Percentiles rank a stretch among this genome's conserved stretches.
phyloP scores from a whole-genome alignment of 345 rosid genomes.

The Limnanthes douglasii region DNA sequence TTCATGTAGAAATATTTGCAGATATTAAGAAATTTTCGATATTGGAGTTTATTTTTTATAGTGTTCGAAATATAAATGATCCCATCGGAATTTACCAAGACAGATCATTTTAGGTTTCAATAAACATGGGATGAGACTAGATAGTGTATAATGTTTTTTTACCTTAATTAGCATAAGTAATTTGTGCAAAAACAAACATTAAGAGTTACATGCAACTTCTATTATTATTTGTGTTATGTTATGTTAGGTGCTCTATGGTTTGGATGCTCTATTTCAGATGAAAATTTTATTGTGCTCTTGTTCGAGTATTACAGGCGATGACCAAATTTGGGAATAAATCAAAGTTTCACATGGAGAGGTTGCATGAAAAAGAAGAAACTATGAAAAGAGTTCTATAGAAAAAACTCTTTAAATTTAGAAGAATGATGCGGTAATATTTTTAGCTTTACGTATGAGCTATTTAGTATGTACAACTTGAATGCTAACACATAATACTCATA shows the following conservation, averaged over 20 bases:
- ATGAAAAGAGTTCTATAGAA: constrained; percentile 41
- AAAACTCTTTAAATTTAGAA: constrained; percentile 41
- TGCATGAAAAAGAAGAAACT: constrained; percentile 37
- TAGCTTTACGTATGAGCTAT: not conserved
- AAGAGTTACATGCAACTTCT: too few species aligned
- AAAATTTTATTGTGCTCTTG: constrained; percentile 8
- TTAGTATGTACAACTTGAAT: not conserved
- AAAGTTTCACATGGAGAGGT: constrained; percentile 37
- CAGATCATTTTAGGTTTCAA: constrained; percentile 85
- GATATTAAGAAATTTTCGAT: constrained; percentile 66
- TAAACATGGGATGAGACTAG: constrained; percentile 78
- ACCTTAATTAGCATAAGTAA: too few species aligned
- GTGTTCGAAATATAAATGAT: constrained; percentile 94
- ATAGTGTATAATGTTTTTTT: not conserved
- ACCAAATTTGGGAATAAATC: constrained; percentile 52
- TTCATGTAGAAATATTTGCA: constrained; percentile 56
- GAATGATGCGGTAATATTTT: constrained; percentile 47
- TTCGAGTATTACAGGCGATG: constrained; percentile 21
- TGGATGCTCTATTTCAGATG: too few species aligned
- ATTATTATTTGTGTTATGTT: too few species aligned
- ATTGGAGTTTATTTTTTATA: constrained; percentile 90
- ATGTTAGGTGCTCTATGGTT: too few species aligned
- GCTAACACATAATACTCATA: constrained; percentile 4
- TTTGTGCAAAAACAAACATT: too few species aligned
- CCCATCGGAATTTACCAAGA: constrained; percentile 96